phyloP scores from a whole-genome alignment of 1,139 yeast genomes.

The Geotrichum aggregatum region DNA sequence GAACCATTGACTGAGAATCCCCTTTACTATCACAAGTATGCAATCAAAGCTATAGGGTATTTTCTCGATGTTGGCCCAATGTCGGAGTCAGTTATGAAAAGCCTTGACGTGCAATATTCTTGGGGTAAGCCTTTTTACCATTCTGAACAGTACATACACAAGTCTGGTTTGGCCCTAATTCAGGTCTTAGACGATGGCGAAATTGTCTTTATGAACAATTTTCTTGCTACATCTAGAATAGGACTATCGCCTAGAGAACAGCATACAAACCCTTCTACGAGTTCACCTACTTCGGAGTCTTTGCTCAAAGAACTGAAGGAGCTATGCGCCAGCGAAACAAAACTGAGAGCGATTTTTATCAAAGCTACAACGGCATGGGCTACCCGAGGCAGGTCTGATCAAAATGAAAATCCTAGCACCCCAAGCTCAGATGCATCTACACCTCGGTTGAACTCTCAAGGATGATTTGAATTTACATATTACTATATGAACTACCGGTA shows the following conservation, averaged over 20 bases:
- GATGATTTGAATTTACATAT: not conserved
- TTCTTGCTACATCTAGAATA: constrained; percentile 36
- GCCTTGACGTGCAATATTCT: constrained; percentile 59
- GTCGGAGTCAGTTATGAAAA: constrained; percentile 30
- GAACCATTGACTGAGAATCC: constrained; percentile 39
- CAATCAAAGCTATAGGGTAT: constrained; percentile 68
- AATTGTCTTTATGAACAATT: constrained; percentile 51
- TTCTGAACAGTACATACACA: constrained; percentile 84
- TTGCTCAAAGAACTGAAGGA: constrained; percentile 11
- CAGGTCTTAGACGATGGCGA: constrained; percentile 81
- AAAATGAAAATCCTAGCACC: not conserved
- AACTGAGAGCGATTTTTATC: constrained; percentile 50
- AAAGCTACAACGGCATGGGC: constrained; percentile 41
- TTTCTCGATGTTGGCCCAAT: constrained; percentile 73
- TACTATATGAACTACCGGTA: not conserved
- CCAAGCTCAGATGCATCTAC: not conserved
- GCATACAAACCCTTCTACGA: not conserved
- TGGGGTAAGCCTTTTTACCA: constrained; percentile 88
- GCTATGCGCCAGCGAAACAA: constrained; percentile 52
- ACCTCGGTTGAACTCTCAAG: no score
- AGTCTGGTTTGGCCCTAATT: constrained; percentile 82
- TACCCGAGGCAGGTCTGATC: constrained; percentile 19
- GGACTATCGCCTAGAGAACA: constrained; percentile 10
- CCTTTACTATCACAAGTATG: constrained; percentile 57
- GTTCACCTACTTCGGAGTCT: not conserved